phyloP scores from a whole-genome alignment of 2,329 filamentous ascomycete species.

The Claviceps purpurea region DNA sequence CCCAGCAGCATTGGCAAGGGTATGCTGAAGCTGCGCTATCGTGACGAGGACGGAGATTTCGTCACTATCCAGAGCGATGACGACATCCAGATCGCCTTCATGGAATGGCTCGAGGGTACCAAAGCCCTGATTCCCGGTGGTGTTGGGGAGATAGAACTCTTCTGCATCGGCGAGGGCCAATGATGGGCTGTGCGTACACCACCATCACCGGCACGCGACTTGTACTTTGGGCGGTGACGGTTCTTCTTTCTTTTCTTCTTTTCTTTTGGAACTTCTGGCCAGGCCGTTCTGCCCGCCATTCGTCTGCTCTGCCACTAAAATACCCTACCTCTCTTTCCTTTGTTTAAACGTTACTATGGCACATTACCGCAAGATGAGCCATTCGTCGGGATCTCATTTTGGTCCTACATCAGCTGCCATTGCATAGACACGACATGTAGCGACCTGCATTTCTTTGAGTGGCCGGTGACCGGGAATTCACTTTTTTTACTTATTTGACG shows the following conservation, averaged over 20 bases:
- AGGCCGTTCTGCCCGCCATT: neutral
- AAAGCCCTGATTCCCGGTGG: constrained; percentile 46
- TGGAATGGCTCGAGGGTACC: constrained; percentile 73
- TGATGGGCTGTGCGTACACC: neutral
- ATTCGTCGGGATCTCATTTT: neutral
- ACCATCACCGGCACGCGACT: neutral
- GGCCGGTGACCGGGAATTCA: constrained; percentile 2
- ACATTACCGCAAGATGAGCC: neutral
- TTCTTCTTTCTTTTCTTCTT: neutral
- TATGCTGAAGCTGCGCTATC: constrained; percentile 76
- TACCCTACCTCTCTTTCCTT: neutral
- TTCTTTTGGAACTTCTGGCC: neutral
- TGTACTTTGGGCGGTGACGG: too few species aligned
- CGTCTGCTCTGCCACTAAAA: neutral
- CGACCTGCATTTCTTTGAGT: constrained; percentile 12
- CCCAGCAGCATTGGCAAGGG: constrained; percentile 71
- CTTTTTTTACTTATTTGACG: neutral
- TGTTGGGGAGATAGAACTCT: constrained; percentile 82
- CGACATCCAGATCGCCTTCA: constrained; percentile 89
- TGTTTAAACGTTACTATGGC: neutral
- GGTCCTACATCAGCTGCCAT: neutral
- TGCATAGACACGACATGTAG: constrained; percentile 19
- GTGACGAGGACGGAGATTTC: constrained; percentile 83
- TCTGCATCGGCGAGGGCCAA: constrained; percentile 47
- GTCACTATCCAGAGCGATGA: constrained; percentile 92